phyloP scores from a whole-genome alignment of 352 stramenopile species.

The Peronospora destructor region DNA sequence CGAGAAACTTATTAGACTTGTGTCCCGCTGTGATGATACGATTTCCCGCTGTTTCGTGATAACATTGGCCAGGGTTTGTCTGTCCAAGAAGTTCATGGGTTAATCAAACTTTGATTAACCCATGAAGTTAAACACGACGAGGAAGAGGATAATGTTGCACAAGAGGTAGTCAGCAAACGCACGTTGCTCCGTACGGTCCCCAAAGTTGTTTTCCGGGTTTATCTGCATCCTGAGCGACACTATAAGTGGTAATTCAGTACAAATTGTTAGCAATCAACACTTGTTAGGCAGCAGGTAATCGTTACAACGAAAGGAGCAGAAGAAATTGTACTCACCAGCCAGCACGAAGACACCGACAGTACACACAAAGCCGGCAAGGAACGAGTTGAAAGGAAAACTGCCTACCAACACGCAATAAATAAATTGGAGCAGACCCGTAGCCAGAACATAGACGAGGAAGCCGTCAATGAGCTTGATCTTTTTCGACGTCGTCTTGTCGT shows the following conservation, averaged over 20 bases:
- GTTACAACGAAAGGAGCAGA: background rate
- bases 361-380: constrained; percentile 86
- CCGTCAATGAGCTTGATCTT: constrained; percentile 89
- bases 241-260: constrained; percentile 18
- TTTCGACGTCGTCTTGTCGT: constrained; percentile 78
- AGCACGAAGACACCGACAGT: constrained; percentile 88
- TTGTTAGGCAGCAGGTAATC: background rate
- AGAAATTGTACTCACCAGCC: constrained; percentile 39
- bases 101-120: constrained; percentile 41
- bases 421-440: constrained; percentile 86
- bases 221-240: constrained; percentile 89
- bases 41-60: too few relatives aligned
- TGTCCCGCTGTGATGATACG: too few relatives aligned
- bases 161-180: constrained; percentile 89
- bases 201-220: constrained; percentile 80
- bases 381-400: constrained; percentile 91
- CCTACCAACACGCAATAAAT: constrained; percentile 87
- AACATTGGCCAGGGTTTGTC: background rate
- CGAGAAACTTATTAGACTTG: too few relatives aligned
- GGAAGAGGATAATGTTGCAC: constrained; percentile 90
- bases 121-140: constrained; percentile 92
- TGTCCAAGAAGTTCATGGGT: background rate
- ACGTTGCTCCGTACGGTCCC: constrained; percentile 75
- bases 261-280: background rate
- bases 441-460: constrained; percentile 86